phyloP scores from a whole-genome alignment of 352 stramenopile species.

The Phytophthora melonis region DNA sequence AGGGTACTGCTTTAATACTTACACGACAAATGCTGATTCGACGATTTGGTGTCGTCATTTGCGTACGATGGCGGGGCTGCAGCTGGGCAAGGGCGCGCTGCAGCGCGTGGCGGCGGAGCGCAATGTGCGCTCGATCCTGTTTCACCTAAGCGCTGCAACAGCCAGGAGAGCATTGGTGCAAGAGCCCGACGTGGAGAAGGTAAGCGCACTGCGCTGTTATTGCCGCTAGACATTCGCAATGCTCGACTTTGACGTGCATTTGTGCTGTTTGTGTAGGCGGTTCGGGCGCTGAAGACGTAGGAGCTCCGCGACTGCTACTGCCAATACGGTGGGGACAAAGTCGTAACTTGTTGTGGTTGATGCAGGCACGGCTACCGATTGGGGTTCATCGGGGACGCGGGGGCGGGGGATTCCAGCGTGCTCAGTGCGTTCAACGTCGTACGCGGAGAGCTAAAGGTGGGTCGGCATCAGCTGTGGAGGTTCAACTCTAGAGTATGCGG shows the following conservation, averaged over 20 bases:
- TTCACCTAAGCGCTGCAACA: slow-evolving; percentile 43
- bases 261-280: slow-evolving; percentile 11
- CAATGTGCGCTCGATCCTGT: slow-evolving; percentile 64
- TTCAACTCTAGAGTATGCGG: too few relatives aligned
- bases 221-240: too few relatives aligned
- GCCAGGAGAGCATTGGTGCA: slow-evolving; percentile 12
- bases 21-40: too few relatives aligned
- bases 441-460: slow-evolving; percentile 3
- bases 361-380: slow-evolving; percentile 50
- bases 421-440: slow-evolving; percentile 36
- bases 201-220: not conserved
- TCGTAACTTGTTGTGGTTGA: not conserved
- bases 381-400: slow-evolving; percentile 39
- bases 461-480: not conserved
- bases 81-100: slow-evolving; percentile 28
- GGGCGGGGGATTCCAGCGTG: slow-evolving; percentile 7
- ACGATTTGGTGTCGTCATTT: too few relatives aligned
- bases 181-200: slow-evolving; percentile 30
- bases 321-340: not conserved
- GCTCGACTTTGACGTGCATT: not conserved
- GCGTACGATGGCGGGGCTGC: slow-evolving; percentile 4
- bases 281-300: slow-evolving; percentile 42
- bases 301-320: not conserved
- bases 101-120: slow-evolving; percentile 37
- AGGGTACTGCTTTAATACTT: too few relatives aligned